Conservation (phyloP, 176 grass and related monocot genomes). For the Guadua angustifolia region DNA sequence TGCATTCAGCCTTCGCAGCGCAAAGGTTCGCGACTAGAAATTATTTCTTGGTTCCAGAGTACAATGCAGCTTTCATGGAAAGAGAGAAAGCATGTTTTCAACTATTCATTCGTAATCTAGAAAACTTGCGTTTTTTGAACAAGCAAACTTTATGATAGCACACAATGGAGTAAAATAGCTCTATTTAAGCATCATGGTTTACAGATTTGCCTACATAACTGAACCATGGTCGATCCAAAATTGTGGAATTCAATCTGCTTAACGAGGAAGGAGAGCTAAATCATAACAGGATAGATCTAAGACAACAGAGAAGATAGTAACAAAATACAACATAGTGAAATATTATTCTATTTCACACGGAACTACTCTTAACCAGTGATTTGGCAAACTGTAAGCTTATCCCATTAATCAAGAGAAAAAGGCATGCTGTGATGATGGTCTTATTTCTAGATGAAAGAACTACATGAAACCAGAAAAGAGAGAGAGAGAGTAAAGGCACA, state of each 20-base stretch:
- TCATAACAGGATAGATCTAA: neutral
- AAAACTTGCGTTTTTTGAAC: neutral
- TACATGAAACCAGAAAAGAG: neutral
- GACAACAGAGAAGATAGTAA: neutral
- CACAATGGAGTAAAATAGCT: neutral
- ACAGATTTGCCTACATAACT: neutral
- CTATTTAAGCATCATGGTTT: neutral
- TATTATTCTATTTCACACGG: neutral
- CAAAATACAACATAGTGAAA: neutral
- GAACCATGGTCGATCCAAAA: neutral
- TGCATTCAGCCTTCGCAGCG: neutral
- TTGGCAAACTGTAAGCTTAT: neutral
- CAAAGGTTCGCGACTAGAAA: neutral
- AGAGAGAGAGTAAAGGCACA: neutral
- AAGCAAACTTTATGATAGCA: neutral
- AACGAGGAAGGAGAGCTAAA: neutral
- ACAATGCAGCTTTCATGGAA: neutral
- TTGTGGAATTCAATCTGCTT: neutral
- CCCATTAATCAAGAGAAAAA: slow-evolving; percentile 2
- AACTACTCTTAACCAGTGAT: neutral
- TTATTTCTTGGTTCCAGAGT: neutral
- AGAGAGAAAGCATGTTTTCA: neutral
- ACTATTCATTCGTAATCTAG: neutral
- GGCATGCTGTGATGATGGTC: neutral
- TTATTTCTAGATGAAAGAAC: neutral